Conservation (phyloP, 495 filamentous ascomycete species). For the Umbilicaria muhlenbergii region DNA sequence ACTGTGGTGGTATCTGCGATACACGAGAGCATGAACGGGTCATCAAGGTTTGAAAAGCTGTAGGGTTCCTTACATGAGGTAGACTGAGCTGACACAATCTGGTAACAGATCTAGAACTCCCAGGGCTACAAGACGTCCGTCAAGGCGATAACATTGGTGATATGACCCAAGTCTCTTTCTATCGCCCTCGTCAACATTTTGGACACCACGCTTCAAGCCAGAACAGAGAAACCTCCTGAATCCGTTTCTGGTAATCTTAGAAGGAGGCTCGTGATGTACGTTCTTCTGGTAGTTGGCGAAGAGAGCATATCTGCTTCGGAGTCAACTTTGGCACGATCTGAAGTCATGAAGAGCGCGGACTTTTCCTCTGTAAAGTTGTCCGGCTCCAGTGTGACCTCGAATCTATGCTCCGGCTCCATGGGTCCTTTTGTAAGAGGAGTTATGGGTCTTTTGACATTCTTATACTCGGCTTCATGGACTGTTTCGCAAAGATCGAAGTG, state of each 20-base stretch:
- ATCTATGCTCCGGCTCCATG: conserved; percentile 59
- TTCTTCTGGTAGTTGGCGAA: conserved; percentile 75
- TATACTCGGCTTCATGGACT: conserved; percentile 57
- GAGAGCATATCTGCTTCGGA: conserved; percentile 35
- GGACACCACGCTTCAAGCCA: conserved; percentile 42
- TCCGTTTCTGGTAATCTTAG: conserved; percentile 47
- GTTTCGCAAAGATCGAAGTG: conserved; percentile 57
- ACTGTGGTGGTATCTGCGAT: conserved; percentile 55
- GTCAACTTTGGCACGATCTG: not conserved
- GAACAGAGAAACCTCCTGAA: conserved; percentile 86
- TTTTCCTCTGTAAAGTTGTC: conserved; percentile 80
- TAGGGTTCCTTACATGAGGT: conserved; percentile 49
- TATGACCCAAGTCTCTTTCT: conserved; percentile 66
- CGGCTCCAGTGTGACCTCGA: conserved; percentile 65
- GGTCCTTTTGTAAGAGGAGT: conserved; percentile 36
- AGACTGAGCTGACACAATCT: conserved; percentile 78
- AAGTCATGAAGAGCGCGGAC: conserved; percentile 23
- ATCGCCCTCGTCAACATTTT: conserved; percentile 25
- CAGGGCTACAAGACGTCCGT: conserved; percentile 76
- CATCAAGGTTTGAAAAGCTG: not conserved
- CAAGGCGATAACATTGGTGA: conserved; percentile 88
- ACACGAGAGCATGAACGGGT: not conserved
- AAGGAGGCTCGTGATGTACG: conserved; percentile 60
- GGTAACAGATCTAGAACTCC: conserved; percentile 82
- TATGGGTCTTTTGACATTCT: conserved; percentile 35